These are phyloP conservation scores for Elymus sibiricus DNA, from an alignment of 176 grass and related monocot species.

Conservation along the genomic window DNA sequence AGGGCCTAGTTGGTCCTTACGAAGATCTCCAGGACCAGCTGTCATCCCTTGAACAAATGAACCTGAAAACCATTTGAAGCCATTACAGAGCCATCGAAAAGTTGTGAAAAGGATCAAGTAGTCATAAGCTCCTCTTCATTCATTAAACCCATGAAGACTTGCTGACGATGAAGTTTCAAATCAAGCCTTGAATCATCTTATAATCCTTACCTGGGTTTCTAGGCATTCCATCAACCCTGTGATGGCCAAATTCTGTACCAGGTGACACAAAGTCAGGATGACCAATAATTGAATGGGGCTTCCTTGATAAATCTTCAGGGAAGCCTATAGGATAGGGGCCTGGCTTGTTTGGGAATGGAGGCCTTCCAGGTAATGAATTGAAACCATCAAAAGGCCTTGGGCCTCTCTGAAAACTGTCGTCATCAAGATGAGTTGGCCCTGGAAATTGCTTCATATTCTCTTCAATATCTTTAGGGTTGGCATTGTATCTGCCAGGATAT, in stretches of 20 bases:
- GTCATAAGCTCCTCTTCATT: constrained; percentile 22
- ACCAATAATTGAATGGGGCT: constrained; percentile 20
- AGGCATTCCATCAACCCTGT: constrained; percentile 51
- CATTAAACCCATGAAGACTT: constrained; percentile 23
- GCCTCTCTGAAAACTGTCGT: constrained; percentile 31
- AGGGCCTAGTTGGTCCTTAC: constrained; percentile 42
- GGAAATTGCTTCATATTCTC: constrained; percentile 53
- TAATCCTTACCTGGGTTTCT: constrained; percentile 57
- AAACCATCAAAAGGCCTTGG: constrained; percentile 37
- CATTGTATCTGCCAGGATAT: constrained; percentile 50
- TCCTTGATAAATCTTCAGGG: constrained; percentile 55
- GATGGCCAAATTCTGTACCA: constrained; percentile 50
- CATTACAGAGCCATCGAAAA: not conserved
- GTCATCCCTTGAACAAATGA: constrained; percentile 47
- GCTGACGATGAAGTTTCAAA: constrained; percentile 7
- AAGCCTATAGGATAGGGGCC: constrained; percentile 44
- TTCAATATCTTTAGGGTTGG: constrained; percentile 44
- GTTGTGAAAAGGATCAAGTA: constrained; percentile 18
- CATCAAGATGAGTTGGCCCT: constrained; percentile 42
- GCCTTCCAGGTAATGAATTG: constrained; percentile 38
- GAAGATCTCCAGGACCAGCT: constrained; percentile 30
- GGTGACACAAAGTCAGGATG: constrained; percentile 42
- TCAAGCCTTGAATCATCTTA: constrained; percentile 23
- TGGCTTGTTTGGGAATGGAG: constrained; percentile 43
- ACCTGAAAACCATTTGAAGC: constrained; percentile 35